Conservation (phyloP, 768 basidiomycete genomes). For the Lyophyllum shimeji region DNA sequence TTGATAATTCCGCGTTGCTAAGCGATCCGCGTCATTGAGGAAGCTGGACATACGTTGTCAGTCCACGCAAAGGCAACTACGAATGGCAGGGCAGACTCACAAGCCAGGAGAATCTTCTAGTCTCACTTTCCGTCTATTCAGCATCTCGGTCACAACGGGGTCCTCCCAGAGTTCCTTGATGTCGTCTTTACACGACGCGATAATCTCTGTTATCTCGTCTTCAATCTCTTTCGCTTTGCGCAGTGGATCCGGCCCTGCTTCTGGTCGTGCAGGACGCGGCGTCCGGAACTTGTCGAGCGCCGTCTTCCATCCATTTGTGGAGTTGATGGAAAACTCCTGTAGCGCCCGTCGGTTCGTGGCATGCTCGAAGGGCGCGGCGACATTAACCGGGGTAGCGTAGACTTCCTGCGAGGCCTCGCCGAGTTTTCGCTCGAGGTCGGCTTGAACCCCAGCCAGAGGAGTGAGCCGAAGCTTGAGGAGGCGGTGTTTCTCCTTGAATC, state of each 20-base stretch:
- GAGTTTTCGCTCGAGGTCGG: slow-evolving; percentile 57
- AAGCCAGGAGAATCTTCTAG: slow-evolving; percentile 76
- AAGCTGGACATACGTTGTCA: slow-evolving; percentile 45
- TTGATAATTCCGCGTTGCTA: slow-evolving; percentile 60
- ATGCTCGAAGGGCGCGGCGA: slow-evolving; percentile 42
- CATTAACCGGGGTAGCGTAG: slow-evolving; percentile 35
- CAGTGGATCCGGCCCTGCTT: slow-evolving; percentile 13
- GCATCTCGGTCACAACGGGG: slow-evolving; percentile 56
- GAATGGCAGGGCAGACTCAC: slow-evolving; percentile 40
- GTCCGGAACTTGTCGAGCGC: slow-evolving; percentile 56
- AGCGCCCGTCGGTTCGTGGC: slow-evolving; percentile 24
- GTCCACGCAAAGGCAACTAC: not conserved
- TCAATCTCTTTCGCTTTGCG: slow-evolving; percentile 41
- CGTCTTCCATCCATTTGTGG: slow-evolving; percentile 65
- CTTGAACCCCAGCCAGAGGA: slow-evolving; percentile 56
- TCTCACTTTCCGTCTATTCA: slow-evolving; percentile 49
- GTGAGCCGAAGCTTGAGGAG: slow-evolving; percentile 57
- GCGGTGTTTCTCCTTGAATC: slow-evolving; percentile 63
- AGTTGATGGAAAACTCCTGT: slow-evolving; percentile 60
- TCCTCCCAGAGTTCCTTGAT: slow-evolving; percentile 74
- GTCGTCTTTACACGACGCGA: slow-evolving; percentile 62
- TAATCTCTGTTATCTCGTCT: slow-evolving; percentile 56
- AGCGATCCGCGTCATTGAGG: slow-evolving; percentile 65
- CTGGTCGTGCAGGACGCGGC: slow-evolving; percentile 28
- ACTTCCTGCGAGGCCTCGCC: slow-evolving; percentile 59